Evolutionary conservation across 2,329 filamentous ascomycete genomes (phyloP).

Genomic region (Neodidymelliopsis sp.): DNA sequence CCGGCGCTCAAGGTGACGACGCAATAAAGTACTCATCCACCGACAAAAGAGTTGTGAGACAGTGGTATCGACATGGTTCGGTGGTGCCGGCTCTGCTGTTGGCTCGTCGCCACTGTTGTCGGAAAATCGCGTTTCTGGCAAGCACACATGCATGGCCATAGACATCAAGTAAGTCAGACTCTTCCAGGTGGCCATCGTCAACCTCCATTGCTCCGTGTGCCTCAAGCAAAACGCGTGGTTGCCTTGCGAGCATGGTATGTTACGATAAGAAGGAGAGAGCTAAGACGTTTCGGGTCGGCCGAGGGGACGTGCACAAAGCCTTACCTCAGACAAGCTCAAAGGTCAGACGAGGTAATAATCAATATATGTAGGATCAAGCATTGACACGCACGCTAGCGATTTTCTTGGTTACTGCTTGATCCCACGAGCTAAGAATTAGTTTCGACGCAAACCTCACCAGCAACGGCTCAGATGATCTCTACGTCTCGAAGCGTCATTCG

Average conservation of each 20-base stretch:
- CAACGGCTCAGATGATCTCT: slow-evolving; percentile 23
- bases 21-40: slow-evolving; percentile 75
- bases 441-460: slow-evolving; percentile 26
- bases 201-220: slow-evolving; percentile 21
- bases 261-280: slow-evolving; percentile 29
- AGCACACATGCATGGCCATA: slow-evolving; percentile 41
- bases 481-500: slow-evolving; percentile 16
- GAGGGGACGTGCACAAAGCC: slow-evolving; percentile 26
- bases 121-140: slow-evolving; percentile 33
- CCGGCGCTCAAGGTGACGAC: slow-evolving; percentile 54
- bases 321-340: slow-evolving; percentile 30
- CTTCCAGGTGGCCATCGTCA: slow-evolving; percentile 24
- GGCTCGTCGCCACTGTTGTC: slow-evolving; percentile 29
- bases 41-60: slow-evolving; percentile 65
- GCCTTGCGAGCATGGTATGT: slow-evolving; percentile 10
- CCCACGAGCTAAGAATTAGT: slow-evolving; percentile 23
- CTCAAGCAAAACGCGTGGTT: slow-evolving; percentile 15
- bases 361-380: slow-evolving; percentile 19
- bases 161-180: slow-evolving; percentile 34
- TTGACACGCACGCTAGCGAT: slow-evolving; percentile 29
- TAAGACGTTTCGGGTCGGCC: slow-evolving; percentile 18
- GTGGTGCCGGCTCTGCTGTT: slow-evolving; percentile 13
- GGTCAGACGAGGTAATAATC: slow-evolving; percentile 15
- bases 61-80: neutral
- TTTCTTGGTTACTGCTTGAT: slow-evolving; percentile 27